A percentile compares a stretch with the other conserved stretches of the same genome.
These are phyloP conservation scores for Nematocida major DNA, from an alignment of 371 early-diverging fungal species.

Conservation along the genomic window DNA sequence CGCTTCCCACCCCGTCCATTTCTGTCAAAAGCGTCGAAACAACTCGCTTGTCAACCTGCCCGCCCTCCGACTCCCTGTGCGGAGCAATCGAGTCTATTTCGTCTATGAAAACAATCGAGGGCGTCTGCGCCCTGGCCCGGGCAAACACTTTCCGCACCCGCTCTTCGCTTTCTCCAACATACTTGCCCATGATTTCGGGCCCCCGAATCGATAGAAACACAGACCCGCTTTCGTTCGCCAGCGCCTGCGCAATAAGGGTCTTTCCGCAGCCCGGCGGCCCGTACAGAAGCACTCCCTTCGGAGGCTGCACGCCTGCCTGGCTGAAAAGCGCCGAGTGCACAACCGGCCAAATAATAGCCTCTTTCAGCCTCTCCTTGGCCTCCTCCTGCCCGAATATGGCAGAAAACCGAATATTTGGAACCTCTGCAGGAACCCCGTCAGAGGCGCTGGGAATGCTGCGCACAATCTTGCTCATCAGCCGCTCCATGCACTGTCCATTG, in stretches of 20 bases:
- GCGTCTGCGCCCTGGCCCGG: conserved; percentile 85
- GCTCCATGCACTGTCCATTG: conserved; percentile 26
- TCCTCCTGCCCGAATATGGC: conserved; percentile 54
- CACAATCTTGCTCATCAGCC: neutral
- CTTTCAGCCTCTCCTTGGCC: conserved; percentile 32
- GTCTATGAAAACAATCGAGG: conserved; percentile 95
- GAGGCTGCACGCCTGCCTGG: conserved; percentile 77
- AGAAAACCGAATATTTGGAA: conserved; percentile 40
- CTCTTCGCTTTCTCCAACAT: conserved; percentile 96
- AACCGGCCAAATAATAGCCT: conserved; percentile 54
- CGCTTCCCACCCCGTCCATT: conserved; percentile 91
- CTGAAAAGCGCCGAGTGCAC: conserved; percentile 72
- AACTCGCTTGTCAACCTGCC: conserved; percentile 88
- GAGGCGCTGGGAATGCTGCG: conserved; percentile 41
- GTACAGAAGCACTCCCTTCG: conserved; percentile 85
- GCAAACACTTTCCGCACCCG: conserved; percentile 90
- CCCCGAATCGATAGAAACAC: conserved; percentile 91
- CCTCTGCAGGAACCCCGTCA: conserved; percentile 29
- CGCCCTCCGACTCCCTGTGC: conserved; percentile 76
- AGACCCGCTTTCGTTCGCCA: conserved; percentile 86
- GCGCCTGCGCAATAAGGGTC: conserved; percentile 87
- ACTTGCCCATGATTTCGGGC: conserved; percentile 89
- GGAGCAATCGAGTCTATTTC: conserved; percentile 99
- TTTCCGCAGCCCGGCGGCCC: conserved; percentile 96
- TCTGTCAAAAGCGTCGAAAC: conserved; percentile 85